phyloP scores from a whole-genome alignment of 2,329 filamentous ascomycete genomes.

The Colletotrichum cereale region DNA sequence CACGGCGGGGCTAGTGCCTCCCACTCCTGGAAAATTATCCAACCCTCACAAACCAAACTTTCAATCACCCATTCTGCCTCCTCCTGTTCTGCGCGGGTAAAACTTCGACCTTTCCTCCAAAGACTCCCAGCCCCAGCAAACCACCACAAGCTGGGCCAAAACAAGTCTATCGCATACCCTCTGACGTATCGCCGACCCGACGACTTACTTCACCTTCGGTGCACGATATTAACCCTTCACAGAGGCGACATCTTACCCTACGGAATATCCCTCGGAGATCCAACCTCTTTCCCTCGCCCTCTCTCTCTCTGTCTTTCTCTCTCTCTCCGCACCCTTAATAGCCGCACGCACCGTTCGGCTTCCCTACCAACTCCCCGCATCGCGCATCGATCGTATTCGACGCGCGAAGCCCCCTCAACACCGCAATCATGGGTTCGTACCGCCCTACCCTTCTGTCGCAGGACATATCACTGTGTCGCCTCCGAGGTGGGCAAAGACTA shows the following conservation, averaged over 20 bases:
- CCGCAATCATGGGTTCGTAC: conserved; percentile 73
- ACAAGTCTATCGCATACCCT: conserved; percentile 53
- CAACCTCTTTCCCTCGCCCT: conserved; percentile 1
- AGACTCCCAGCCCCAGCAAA: conserved; percentile 56
- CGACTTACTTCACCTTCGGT: conserved; percentile 29
- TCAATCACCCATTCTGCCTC: conserved; percentile 49
- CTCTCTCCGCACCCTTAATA: conserved; percentile 34
- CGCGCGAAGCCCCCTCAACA: conserved; percentile 60
- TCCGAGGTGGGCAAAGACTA: conserved; percentile 29
- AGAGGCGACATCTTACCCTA: conserved; percentile 9
- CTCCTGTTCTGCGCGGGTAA: conserved; percentile 56
- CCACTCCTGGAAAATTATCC: conserved; percentile 60
- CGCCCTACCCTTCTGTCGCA: background rate
- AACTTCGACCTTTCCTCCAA: conserved; percentile 52
- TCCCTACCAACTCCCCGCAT: conserved; percentile 37
- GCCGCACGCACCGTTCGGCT: conserved; percentile 36
- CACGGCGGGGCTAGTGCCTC: conserved; percentile 52
- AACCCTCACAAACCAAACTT: conserved; percentile 55
- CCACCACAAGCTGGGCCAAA: conserved; percentile 33
- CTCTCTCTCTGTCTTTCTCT: conserved; percentile 7
- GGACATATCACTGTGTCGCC: background rate
- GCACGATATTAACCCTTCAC: conserved; percentile 16
- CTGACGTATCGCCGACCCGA: conserved; percentile 44
- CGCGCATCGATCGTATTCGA: conserved; percentile 53
- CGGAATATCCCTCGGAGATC: conserved; percentile 37